These are phyloP conservation scores for Lepiota venenata DNA, from an alignment of 768 basidiomycete genomes.

Conservation along the genomic window DNA sequence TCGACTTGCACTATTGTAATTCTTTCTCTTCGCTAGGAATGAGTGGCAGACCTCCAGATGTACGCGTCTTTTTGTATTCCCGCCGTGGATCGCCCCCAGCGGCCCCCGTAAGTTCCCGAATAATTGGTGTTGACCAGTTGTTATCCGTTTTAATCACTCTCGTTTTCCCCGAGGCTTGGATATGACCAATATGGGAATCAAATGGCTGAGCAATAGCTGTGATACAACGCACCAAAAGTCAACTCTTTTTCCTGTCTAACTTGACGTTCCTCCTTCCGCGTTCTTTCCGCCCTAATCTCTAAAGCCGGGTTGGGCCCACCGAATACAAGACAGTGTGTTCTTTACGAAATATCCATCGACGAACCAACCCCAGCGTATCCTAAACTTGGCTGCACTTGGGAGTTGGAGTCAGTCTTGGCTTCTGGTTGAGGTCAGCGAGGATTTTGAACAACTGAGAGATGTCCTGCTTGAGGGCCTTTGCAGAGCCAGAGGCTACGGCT, in stretches of 20 bases:
- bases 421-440: constrained; percentile 44
- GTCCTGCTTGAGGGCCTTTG: constrained; percentile 14
- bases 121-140: constrained; percentile 68
- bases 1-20: constrained; percentile 12
- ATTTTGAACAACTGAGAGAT: constrained; percentile 44
- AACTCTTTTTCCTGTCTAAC: constrained; percentile 59
- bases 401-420: constrained; percentile 53
- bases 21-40: constrained; percentile 41
- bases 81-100: constrained; percentile 62
- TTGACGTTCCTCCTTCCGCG: constrained; percentile 49
- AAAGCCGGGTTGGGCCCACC: constrained; percentile 70
- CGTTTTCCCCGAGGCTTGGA: constrained; percentile 30
- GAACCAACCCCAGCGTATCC: constrained; percentile 45
- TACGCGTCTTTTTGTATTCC: constrained; percentile 46
- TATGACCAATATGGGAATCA: background rate
- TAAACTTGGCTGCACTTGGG: constrained; percentile 44
- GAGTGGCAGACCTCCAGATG: constrained; percentile 44
- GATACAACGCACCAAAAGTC: constrained; percentile 53
- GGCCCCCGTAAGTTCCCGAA: constrained; percentile 66
- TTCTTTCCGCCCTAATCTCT: constrained; percentile 54
- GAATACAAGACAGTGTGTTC: constrained; percentile 75
- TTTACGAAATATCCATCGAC: constrained; percentile 68
- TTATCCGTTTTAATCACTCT: constrained; percentile 51
- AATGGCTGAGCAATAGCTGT: background rate
- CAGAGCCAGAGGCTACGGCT: background rate